Base-by-base conservation (phyloP, 176 grass and related monocot genomes). In the Microstegium vimineum region DNA sequence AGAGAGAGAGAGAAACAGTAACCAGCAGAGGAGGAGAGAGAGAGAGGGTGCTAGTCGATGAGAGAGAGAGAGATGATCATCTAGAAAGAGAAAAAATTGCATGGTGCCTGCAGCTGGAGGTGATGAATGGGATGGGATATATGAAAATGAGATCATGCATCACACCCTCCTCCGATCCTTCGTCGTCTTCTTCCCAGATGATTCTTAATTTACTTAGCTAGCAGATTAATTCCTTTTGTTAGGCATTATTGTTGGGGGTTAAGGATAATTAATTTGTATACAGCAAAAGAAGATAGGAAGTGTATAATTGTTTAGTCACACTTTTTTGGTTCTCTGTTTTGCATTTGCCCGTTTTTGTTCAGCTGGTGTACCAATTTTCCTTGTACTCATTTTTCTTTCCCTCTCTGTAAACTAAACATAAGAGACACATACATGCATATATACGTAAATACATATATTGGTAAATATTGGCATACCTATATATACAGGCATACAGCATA, bases 141-240 rank as follows among this genome's bases (percentile, higher is more conserved):
- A 90, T 90, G 65, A 86, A 90, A 86, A 79, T 62, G 79, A 86
- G 82, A 82, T 74, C 63, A 75, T n/a, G n/a, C n/a, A n/a, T 69
- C 64, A 69, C n/a, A n/a, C n/a, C 32, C 47, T 18, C 38, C 31
- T 25, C 64, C 71, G n/a, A n/a, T 23, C 42, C 59, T 57, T 67
- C 63, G 4, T 78, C 68, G 0, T 78, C 89, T 78, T 86, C 75
- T 60, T 81, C 71, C 77, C 49, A 78, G 72, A 91, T 91, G 85
- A 81, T 95, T 84, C 75, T 83, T 82, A 87, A 94, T 83, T 92
- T 90, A 92, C 84, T 84, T 91, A 91, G 78, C 78, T 81, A 69
- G 64, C 31, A 56, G 85, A 69, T 87, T 91, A 87, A 84, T 94
- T 94, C 85, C 93, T 92, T 92, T 88, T 81, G 84, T 78, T 90